phyloP scores from a whole-genome alignment of 192 early-diverging fungal genomes.

The Gorgonomyces haynaldii region DNA sequence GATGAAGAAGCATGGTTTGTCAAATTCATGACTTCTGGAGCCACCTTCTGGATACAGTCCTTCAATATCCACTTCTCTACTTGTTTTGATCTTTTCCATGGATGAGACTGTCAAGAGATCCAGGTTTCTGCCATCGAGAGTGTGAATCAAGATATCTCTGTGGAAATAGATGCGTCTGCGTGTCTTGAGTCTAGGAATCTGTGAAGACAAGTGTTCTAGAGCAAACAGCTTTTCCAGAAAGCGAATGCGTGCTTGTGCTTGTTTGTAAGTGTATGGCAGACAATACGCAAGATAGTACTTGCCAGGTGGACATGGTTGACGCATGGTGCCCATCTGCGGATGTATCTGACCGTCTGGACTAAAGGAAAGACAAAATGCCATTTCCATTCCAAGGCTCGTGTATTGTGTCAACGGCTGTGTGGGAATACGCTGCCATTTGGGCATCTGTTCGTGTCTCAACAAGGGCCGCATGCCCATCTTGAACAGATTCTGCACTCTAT shows the following conservation, averaged over 20 bases:
- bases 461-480: conserved; percentile 8
- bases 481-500: conserved; percentile 13
- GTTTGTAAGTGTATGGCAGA: conserved; percentile 10
- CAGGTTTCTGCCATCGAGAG: background rate
- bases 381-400: background rate
- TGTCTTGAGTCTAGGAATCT: background rate
- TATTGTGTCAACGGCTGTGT: background rate
- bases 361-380: conserved; percentile 5
- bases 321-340: background rate
- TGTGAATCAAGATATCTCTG: conserved; percentile 3
- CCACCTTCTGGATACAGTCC: conserved; percentile 2
- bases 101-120: conserved; percentile 19
- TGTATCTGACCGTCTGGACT: too few species aligned
- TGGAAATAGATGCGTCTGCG: conserved; percentile 12
- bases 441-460: background rate
- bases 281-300: conserved; percentile 14
- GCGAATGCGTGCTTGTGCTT: background rate
- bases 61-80: background rate
- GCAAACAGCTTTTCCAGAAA: background rate
- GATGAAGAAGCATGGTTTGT: conserved; percentile 12
- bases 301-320: background rate
- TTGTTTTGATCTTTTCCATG: background rate
- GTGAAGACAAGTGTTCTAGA: background rate
- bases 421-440: conserved; percentile 8
- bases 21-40: conserved; percentile 3